phyloP scores from a whole-genome alignment of 257 asterid genomes.

The Solanum dulcamara region DNA sequence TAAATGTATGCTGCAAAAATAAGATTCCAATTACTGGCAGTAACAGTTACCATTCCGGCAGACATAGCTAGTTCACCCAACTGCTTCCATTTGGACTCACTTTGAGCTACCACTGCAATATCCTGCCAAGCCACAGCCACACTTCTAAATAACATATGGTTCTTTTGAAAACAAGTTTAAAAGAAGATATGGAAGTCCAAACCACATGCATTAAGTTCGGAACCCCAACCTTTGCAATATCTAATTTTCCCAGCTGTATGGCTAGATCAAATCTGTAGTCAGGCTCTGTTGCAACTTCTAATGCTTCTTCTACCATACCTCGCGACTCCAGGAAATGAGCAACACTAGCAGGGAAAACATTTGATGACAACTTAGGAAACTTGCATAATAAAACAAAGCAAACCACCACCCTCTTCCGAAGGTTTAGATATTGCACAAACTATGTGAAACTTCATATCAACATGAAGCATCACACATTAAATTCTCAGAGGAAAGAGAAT shows the following conservation, averaged over 20 bases:
- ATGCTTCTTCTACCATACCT: conserved; percentile 88
- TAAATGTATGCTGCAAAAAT: background rate
- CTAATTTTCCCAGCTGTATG: conserved; percentile 80
- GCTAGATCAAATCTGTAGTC: conserved; percentile 97
- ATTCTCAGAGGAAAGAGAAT: background rate
- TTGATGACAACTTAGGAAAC: background rate
- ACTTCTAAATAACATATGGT: background rate
- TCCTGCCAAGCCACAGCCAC: conserved; percentile 38
- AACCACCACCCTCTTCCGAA: background rate
- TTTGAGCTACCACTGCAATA: conserved; percentile 67
- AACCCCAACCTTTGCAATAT: conserved; percentile 63
- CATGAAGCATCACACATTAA: background rate
- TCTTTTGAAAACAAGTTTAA: background rate
- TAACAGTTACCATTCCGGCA: conserved; percentile 61
- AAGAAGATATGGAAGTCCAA: background rate
- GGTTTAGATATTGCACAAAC: background rate
- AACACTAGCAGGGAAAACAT: conserved; percentile 35
- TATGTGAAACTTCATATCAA: background rate
- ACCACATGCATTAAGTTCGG: background rate
- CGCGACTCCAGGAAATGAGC: conserved; percentile 96
- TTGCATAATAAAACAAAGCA: background rate
- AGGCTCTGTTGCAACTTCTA: conserved; percentile 93
- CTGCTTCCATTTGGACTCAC: conserved; percentile 93
- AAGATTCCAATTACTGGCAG: background rate
- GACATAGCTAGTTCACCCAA: conserved; percentile 97